Base-by-base conservation (phyloP, 2,329 filamentous ascomycete species). In the Chaetomiaceae sp. region DNA sequence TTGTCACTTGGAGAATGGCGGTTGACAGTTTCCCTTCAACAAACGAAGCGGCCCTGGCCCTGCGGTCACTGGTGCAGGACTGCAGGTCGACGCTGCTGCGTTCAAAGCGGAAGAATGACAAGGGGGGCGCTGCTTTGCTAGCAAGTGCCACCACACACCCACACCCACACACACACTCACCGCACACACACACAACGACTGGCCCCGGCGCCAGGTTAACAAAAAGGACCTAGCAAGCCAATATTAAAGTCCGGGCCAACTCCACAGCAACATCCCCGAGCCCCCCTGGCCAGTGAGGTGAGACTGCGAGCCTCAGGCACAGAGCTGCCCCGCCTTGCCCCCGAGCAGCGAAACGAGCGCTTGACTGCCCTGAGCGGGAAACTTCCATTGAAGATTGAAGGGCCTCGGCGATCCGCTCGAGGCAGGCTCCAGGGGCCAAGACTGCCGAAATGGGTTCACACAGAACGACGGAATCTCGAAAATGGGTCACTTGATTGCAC, bases 151-250 rank as follows among this genome's bases (percentile, higher is more conserved):
- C n/a, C n/a, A n/a, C n/a, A n/a, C n/a, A n/a, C n/a, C n/a, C n/a
- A n/a, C n/a, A n/a, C n/a, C n/a, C n/a, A n/a, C n/a, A n/a, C n/a
- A n/a, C n/a, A n/a, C n/a, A n/a, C n/a, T n/a, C n/a, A n/a, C n/a
- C n/a, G n/a, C n/a, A n/a, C n/a, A n/a, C n/a, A 27, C 48, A 55
- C 54, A 43, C 42, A 31, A 40, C 33, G 33, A 39, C 40, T 37
- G 48, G 31, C 39, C 47, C 8, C 40, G 34, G 55, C 51, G 42
- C 50, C 50, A 52, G 37, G 48, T 44, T 58, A 54, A 55, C 57
- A 57, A 57, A 59, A 58, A 59, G 55, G 55, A 58, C 51, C 43
- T n/a, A n/a, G n/a, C n/a, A n/a, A 41, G 40, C 51, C 53, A 59
- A 56, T 58, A 58, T 55, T 51, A 51, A 56, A 43, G 23, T 17